These are phyloP conservation scores for Citrus reticulata DNA, from an alignment of 345 rosid species.

Conservation along the genomic window DNA sequence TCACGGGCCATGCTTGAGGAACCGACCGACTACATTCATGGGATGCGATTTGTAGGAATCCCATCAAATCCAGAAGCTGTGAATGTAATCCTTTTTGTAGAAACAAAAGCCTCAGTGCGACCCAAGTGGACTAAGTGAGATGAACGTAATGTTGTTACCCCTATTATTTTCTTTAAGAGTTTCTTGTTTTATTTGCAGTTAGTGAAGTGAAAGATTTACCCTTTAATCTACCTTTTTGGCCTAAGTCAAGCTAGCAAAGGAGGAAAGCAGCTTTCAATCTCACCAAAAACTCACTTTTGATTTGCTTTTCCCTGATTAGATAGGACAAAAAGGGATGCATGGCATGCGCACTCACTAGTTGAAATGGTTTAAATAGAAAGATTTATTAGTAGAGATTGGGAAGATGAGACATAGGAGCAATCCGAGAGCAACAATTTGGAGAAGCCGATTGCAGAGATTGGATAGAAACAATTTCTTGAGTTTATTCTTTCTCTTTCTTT, in stretches of 20 bases:
- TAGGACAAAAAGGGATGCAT: background rate
- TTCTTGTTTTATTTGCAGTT: background rate
- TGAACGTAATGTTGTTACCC: background rate
- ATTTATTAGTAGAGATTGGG: background rate
- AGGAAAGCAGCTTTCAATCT: background rate
- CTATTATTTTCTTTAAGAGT: background rate
- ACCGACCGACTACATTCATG: background rate
- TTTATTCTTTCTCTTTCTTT: too few species aligned
- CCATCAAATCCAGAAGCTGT: background rate
- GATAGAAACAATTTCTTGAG: too few species aligned
- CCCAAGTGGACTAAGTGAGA: background rate
- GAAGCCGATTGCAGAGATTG: too few species aligned
- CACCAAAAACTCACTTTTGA: background rate
- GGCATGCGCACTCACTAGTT: background rate
- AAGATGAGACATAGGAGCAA: background rate
- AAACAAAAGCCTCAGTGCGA: background rate
- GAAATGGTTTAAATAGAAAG: background rate
- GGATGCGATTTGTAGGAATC: background rate
- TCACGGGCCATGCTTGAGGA: too few species aligned
- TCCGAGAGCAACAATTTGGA: too few species aligned
- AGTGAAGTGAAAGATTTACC: background rate
- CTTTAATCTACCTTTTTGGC: background rate
- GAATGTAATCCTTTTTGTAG: too few species aligned
- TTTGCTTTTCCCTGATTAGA: background rate
- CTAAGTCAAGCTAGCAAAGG: background rate